A percentile compares a stretch with the other conserved stretches of the same genome.
Conservation (phyloP, 1,139 yeast species). For the Sugiyamaella xylanicola region DNA sequence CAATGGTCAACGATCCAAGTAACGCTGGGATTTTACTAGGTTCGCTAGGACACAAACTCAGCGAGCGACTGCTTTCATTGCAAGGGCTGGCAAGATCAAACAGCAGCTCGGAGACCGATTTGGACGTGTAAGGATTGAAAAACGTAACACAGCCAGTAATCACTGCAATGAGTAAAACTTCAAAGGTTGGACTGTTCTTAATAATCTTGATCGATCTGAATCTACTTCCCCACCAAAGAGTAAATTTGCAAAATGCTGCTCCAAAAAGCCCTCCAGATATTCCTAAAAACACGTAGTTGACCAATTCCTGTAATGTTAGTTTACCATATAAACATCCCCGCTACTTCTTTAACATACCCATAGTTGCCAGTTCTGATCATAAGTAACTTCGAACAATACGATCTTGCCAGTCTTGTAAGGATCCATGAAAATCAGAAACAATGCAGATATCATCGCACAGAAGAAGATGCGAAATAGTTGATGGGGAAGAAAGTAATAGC, state of each 20-base stretch:
- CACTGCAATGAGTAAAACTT: conserved; percentile 52
- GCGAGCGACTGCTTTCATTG: conserved; percentile 27
- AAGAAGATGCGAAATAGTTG: conserved; percentile 62
- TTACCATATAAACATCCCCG: conserved; percentile 33
- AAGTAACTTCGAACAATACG: conserved; percentile 59
- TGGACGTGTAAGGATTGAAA: conserved; percentile 56
- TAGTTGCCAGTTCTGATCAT: conserved; percentile 57
- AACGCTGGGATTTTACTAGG: conserved; percentile 43
- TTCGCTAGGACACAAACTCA: conserved; percentile 48
- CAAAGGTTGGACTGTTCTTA: conserved; percentile 49
- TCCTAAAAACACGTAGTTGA: conserved; percentile 55
- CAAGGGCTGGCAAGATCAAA: conserved; percentile 59
- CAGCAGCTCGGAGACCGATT: conserved; percentile 57
- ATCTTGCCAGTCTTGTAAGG: conserved; percentile 68
- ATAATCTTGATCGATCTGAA: conserved; percentile 46
- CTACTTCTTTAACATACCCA: conserved; percentile 22
- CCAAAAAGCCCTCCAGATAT: conserved; percentile 63
- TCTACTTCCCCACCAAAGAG: conserved; percentile 50
- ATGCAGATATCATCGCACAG: conserved; percentile 61
- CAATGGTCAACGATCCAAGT: conserved; percentile 46
- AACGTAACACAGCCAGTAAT: conserved; percentile 55
- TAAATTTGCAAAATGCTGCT: conserved; percentile 55
- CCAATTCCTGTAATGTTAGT: conserved; percentile 45
- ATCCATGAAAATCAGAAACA: conserved; percentile 57
- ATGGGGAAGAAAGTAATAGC: conserved; percentile 59